phyloP scores from a whole-genome alignment of 108 stramenopile genomes.

The Schizochytrium sp. region DNA sequence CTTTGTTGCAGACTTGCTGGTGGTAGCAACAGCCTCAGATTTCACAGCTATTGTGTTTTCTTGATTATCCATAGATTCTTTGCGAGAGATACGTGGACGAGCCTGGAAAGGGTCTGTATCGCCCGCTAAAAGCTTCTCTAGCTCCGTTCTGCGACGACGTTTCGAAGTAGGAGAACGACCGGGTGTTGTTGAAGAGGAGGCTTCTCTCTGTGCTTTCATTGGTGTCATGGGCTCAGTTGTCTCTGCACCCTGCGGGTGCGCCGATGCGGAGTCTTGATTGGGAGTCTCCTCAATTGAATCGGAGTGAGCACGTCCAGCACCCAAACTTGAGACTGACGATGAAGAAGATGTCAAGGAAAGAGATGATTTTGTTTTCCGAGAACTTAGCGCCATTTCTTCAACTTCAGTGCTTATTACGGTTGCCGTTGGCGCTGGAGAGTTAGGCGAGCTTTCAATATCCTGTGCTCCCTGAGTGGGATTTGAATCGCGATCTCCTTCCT shows the following conservation, averaged over 20 bases:
- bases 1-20: background rate
- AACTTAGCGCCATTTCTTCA: too few species aligned
- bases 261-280: background rate
- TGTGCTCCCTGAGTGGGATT: too few species aligned
- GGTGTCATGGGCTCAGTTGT: too few species aligned
- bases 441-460: too few species aligned
- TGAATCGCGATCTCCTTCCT: too few species aligned
- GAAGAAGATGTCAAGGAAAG: too few species aligned
- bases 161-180: background rate
- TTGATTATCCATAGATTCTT: background rate
- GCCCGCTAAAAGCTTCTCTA: slow-evolving; percentile 49
- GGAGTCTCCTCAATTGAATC: background rate
- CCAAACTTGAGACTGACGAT: too few species aligned
- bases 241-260: background rate
- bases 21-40: background rate
- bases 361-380: too few species aligned
- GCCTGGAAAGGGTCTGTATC: background rate
- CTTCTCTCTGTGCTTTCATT: background rate
- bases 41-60: background rate
- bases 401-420: too few species aligned
- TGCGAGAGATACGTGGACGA: background rate
- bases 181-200: background rate
- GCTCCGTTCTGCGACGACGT: slow-evolving; percentile 41
- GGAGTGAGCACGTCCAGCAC: background rate
- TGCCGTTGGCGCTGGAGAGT: too few species aligned